Conservation (phyloP, 805 yeast genomes). For the Alloascoidea africana region DNA sequence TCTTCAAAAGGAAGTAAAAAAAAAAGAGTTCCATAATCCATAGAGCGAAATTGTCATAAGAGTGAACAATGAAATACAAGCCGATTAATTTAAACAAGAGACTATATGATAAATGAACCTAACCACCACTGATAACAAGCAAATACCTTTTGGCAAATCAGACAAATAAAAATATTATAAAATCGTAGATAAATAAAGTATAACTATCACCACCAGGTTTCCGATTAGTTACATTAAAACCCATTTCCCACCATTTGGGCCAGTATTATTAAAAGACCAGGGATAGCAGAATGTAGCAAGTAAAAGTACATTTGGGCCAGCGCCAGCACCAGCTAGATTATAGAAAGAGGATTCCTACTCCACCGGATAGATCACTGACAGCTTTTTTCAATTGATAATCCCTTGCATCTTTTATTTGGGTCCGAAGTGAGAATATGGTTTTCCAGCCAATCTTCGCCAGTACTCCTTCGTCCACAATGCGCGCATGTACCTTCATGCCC, state of each 20-base stretch:
- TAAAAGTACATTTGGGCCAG: neutral
- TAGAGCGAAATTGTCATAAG: no score
- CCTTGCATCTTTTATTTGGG: conserved; percentile 6
- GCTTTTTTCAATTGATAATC: neutral
- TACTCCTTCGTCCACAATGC: conserved; percentile 29
- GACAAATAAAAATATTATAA: conserved; percentile 18
- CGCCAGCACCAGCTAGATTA: conserved; percentile 3
- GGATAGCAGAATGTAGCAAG: neutral
- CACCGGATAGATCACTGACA: no score
- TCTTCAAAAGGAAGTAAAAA: no score
- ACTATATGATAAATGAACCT: no score
- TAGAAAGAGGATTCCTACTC: conserved; percentile 4
- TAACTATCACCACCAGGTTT: conserved; percentile 8
- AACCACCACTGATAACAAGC: no score
- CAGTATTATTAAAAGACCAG: conserved; percentile 2
- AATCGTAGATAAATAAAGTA: conserved; percentile 8
- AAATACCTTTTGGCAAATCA: no score
- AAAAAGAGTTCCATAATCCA: no score
- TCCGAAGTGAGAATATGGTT: conserved; percentile 29
- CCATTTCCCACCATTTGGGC: conserved; percentile 1
- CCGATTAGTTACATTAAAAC: no score
- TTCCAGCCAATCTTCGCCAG: conserved; percentile 42
- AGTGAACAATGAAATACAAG: no score
- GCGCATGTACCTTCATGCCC: conserved; percentile 34
- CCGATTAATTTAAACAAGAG: no score